phyloP scores from a whole-genome alignment of 2,329 filamentous ascomycete species.

The Colletotrichum sp. region DNA sequence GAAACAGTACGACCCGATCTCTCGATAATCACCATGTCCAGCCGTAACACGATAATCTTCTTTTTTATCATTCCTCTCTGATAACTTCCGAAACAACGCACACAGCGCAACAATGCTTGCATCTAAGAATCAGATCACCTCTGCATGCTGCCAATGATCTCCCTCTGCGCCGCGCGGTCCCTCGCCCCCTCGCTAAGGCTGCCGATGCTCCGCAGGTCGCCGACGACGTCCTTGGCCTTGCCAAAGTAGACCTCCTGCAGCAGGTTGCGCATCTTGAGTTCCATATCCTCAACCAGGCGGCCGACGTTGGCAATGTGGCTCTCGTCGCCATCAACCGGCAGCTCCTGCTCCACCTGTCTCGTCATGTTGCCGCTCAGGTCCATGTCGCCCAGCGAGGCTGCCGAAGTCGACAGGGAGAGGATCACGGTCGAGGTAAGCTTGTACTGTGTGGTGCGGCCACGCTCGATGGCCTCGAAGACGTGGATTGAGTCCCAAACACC shows the following conservation, averaged over 20 bases:
- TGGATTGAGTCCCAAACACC: slow-evolving; percentile 98
- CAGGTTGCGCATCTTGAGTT: slow-evolving; percentile 98
- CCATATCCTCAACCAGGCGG: slow-evolving; percentile 96
- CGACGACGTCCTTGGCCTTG: slow-evolving; percentile 98
- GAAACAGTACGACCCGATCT: slow-evolving; percentile 6
- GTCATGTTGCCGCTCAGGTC: slow-evolving; percentile 98
- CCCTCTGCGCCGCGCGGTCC: slow-evolving; percentile 84
- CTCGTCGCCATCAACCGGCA: slow-evolving; percentile 87
- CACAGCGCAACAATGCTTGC: neutral
- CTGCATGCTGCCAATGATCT: slow-evolving; percentile 77
- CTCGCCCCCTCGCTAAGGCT: slow-evolving; percentile 83
- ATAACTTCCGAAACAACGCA: neutral
- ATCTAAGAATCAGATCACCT: slow-evolving; percentile 33
- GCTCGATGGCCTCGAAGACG: slow-evolving; percentile 95
- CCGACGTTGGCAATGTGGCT: slow-evolving; percentile 97
- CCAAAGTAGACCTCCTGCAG: slow-evolving; percentile 99
- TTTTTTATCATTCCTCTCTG: neutral
- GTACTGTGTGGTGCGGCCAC: slow-evolving; percentile 91
- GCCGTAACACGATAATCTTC: neutral
- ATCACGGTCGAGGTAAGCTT: slow-evolving; percentile 98
- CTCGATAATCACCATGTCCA: neutral
- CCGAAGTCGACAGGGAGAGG: slow-evolving; percentile 74
- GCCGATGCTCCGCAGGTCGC: slow-evolving; percentile 86
- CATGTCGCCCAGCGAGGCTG: slow-evolving; percentile 74
- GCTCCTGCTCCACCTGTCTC: slow-evolving; percentile 89